Conservation (phyloP, 306 rosid species). For the Dalbergia oliveri region DNA sequence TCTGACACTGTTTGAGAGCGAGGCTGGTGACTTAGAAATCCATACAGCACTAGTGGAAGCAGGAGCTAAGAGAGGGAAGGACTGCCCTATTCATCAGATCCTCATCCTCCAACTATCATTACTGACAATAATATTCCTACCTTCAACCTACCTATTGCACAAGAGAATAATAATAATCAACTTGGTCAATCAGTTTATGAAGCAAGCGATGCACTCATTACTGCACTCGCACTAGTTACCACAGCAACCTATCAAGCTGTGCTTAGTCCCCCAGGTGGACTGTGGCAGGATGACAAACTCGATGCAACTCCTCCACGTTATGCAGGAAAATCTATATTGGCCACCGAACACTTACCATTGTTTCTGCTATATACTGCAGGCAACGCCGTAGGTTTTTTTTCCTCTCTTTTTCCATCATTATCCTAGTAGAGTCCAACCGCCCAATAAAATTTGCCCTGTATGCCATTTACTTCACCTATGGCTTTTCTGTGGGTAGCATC, state of each 20-base stretch:
- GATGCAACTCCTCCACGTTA: too few species aligned
- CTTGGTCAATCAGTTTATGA: neutral
- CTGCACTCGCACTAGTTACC: neutral
- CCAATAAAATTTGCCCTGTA: too few species aligned
- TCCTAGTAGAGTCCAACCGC: too few species aligned
- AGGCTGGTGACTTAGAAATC: neutral
- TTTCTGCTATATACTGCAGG: neutral
- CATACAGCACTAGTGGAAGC: neutral
- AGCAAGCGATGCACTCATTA: neutral
- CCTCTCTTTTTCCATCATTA: neutral
- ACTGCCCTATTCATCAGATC: neutral
- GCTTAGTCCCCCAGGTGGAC: neutral
- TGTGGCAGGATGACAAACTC: neutral
- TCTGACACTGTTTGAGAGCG: neutral
- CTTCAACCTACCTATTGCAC: too few species aligned
- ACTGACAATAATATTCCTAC: too few species aligned
- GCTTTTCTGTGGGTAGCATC: too few species aligned
- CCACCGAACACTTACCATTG: neutral
- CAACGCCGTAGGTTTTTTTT: neutral
- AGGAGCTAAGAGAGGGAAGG: neutral
- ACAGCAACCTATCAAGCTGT: neutral
- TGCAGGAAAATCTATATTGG: neutral
- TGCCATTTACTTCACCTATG: too few species aligned
- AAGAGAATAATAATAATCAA: neutral
- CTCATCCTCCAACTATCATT: neutral